Conservation (phyloP, 345 rosid genomes). For the Eutrema japonicum region DNA sequence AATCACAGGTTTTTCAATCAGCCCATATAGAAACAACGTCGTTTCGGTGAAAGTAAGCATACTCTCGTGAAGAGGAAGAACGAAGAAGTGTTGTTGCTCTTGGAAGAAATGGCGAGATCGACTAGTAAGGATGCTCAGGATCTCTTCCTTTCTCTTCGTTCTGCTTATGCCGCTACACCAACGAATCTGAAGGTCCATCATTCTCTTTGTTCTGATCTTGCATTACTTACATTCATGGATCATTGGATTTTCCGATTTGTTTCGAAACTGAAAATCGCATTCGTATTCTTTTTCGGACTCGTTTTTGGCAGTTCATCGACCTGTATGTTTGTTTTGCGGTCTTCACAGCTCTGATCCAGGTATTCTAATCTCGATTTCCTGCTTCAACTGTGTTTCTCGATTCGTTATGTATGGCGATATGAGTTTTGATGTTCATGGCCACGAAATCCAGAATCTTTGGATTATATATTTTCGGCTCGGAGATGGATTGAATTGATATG, state of each 20-base stretch:
- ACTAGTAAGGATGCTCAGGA: constrained; percentile 69
- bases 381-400: neutral
- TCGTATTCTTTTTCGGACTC: neutral
- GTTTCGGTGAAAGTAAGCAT: neutral
- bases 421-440: neutral
- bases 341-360: constrained; percentile 86
- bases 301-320: constrained; percentile 70
- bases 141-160: constrained; percentile 67
- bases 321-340: constrained; percentile 77
- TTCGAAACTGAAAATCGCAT: neutral
- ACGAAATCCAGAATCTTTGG: neutral
- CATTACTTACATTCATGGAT: neutral
- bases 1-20: too few relatives aligned
- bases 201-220: constrained; percentile 1
- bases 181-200: constrained; percentile 61
- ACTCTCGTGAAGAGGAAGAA: constrained; percentile 34
- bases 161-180: constrained; percentile 76
- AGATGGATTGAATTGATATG: neutral
- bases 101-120: constrained; percentile 59
- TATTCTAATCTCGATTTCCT: constrained; percentile 20
- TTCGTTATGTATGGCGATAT: neutral
- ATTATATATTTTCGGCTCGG: neutral
- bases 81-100: neutral
- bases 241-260: neutral
- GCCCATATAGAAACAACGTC: too few relatives aligned